These are phyloP conservation scores for Neopestalotiopsis sp. DNA, from an alignment of 2,329 filamentous ascomycete species.

Conservation along the genomic window DNA sequence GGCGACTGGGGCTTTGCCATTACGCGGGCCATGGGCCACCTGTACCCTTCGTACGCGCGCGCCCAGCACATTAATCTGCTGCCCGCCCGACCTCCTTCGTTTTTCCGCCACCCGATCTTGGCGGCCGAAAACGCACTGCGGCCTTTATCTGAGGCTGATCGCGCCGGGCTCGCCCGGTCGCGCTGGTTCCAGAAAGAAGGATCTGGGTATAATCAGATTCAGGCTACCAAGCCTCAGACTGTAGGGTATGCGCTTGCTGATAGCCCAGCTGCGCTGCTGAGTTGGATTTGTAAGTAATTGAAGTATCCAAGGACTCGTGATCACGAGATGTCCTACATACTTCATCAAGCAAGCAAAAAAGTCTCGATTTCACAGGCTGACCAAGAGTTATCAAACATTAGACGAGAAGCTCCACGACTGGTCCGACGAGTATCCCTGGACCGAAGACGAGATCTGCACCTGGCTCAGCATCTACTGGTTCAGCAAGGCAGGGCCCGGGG, in stretches of 20 bases:
- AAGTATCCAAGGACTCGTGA: background rate
- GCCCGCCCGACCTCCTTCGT: background rate
- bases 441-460: slow-evolving; percentile 75
- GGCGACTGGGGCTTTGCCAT: slow-evolving; percentile 75
- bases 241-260: slow-evolving; percentile 72
- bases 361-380: background rate
- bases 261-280: slow-evolving; percentile 71
- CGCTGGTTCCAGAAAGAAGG: slow-evolving; percentile 62
- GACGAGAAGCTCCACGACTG: slow-evolving; percentile 79
- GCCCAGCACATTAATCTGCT: slow-evolving; percentile 48
- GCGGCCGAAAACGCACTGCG: slow-evolving; percentile 34
- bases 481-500: slow-evolving; percentile 69
- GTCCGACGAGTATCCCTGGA: slow-evolving; percentile 76
- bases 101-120: slow-evolving; percentile 32
- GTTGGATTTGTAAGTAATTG: slow-evolving; percentile 66
- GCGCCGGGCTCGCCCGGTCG: slow-evolving; percentile 51
- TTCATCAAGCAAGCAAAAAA: background rate
- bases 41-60: slow-evolving; percentile 67
- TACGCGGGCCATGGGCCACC: slow-evolving; percentile 62
- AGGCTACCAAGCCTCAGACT: slow-evolving; percentile 74
- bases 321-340: too few relatives aligned
- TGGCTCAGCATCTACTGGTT: slow-evolving; percentile 80
- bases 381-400: background rate
- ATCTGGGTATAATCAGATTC: slow-evolving; percentile 60
- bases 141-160: slow-evolving; percentile 54